These are phyloP conservation scores for Hericium rajendrae DNA, from an alignment of 768 basidiomycete genomes.

Conservation along the genomic window DNA sequence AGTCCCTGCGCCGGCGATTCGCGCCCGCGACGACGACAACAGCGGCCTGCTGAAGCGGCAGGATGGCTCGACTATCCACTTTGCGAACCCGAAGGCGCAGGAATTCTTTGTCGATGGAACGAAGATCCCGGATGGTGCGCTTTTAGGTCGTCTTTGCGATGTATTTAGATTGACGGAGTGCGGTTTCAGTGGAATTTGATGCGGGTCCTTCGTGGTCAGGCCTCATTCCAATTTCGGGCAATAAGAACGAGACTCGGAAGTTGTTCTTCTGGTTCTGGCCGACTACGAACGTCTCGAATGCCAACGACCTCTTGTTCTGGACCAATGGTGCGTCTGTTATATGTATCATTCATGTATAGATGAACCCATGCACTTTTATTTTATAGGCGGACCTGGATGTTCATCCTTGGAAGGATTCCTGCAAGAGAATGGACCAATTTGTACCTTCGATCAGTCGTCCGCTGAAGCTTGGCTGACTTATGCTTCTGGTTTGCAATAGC, in stretches of 20 bases:
- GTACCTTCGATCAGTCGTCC: constrained; percentile 26
- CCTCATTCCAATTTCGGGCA: constrained; percentile 22
- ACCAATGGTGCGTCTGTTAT: constrained; percentile 21
- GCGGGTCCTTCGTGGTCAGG: constrained; percentile 24
- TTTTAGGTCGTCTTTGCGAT: not conserved
- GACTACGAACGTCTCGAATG: constrained; percentile 21
- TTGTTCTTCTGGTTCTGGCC: constrained; percentile 26
- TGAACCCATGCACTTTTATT: not conserved
- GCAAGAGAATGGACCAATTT: constrained; percentile 54
- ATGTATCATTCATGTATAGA: not conserved
- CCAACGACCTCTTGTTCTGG: constrained; percentile 24
- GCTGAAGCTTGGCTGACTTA: not conserved
- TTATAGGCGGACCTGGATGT: constrained; percentile 56
- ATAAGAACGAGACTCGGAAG: constrained; percentile 38
- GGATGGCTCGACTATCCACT: constrained; percentile 2
- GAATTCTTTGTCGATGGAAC: constrained; percentile 29
- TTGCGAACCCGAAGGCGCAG: constrained; percentile 2
- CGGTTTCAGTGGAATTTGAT: constrained; percentile 24
- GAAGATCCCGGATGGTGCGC: constrained; percentile 22
- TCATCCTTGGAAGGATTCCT: constrained; percentile 62
- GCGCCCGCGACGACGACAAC: not conserved
- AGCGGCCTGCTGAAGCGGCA: not conserved
- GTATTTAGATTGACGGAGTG: not conserved
- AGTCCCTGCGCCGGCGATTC: not conserved
- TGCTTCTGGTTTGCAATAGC: constrained; percentile 26